Base-by-base conservation (phyloP, 2,329 filamentous ascomycete genomes). In the Tolypocladium album region DNA sequence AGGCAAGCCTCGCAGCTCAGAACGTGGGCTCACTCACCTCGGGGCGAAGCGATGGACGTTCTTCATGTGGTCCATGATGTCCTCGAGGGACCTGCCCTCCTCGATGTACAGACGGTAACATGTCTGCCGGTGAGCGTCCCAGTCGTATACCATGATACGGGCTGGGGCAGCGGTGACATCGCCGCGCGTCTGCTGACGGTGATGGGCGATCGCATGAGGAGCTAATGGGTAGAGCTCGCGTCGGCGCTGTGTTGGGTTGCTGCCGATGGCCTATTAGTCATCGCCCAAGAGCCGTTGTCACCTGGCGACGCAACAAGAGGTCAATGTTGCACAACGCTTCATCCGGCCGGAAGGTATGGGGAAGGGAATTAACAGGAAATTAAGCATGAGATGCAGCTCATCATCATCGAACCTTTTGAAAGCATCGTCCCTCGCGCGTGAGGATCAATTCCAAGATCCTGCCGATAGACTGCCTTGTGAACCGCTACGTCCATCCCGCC, bases 31-130 rank as follows among this genome's bases (percentile, higher is more conserved):
- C 76, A 88, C 79, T 71, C 77, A 89, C 87, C 86, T 89, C 27
- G 89, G 88, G 38, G 83, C 79, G 72, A 92, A 91, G 62, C 83
- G 80, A 75, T 88, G 79, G 61, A 80, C 77, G 60, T 77, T 77
- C 64, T 79, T 84, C 80, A 91, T 87, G 68, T 86, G 85, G 34
- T 86, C 80, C 78, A 90, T 88, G 50, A 94, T 88, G 65, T 92
- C 86, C 67, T 88, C 85, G 60, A 92, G 75, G 47, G 85, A 83
- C 75, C 83, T 87, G 66, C 85, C 85, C 74, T 94, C 88, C 61
- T 86, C 83, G 65, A 93, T 89, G 68, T 92, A 94, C 68, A 94
- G 82, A 65, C 84, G 82, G 47, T 72, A 72, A 66, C 75, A 77
- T 67, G 68, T 73, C 58, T 77, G 71, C 66, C 71, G 72, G 64